phyloP scores from a whole-genome alignment of 768 basidiomycete genomes.

The Crepidotus variabilis region DNA sequence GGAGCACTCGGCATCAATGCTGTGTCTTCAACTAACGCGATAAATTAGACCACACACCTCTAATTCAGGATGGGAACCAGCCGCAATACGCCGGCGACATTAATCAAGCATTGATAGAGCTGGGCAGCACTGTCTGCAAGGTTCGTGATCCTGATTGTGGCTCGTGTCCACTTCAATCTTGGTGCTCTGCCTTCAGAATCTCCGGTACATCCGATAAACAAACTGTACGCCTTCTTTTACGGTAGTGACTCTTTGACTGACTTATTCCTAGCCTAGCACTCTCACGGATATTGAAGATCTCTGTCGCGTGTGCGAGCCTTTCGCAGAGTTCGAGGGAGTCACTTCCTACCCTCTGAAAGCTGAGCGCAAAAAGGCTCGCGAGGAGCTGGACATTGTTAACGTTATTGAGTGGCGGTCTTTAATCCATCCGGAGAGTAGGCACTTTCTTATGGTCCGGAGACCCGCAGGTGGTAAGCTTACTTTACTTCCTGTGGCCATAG shows the following conservation, averaged over 20 bases:
- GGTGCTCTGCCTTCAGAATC: conserved; percentile 63
- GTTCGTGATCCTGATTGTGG: conserved; percentile 74
- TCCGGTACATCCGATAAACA: conserved; percentile 5
- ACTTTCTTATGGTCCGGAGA: conserved; percentile 75
- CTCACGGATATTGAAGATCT: conserved; percentile 72
- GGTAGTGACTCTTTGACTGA: conserved; percentile 5
- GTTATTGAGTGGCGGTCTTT: conserved; percentile 73
- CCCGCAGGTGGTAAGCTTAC: conserved; percentile 70
- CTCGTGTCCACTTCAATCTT: conserved; percentile 63
- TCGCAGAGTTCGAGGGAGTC: conserved; percentile 40
- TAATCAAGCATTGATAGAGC: conserved; percentile 92
- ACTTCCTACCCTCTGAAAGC: conserved; percentile 86
- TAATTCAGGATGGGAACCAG: background rate
- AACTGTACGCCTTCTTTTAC: conserved; percentile 9
- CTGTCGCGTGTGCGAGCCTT: conserved; percentile 65
- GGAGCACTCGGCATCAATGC: background rate
- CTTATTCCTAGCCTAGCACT: conserved; percentile 6
- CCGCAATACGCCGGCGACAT: conserved; percentile 69
- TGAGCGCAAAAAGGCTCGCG: conserved; percentile 76
- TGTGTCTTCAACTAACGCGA: background rate
- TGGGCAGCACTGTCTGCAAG: conserved; percentile 92
- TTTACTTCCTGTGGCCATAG: conserved; percentile 9
- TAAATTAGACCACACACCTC: background rate
- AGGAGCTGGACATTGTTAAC: conserved; percentile 82
- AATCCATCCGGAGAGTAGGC: conserved; percentile 35